These are phyloP conservation scores for Purpureocillium takamizusanense DNA, from an alignment of 2,329 filamentous ascomycete genomes.

Conservation along the genomic window DNA sequence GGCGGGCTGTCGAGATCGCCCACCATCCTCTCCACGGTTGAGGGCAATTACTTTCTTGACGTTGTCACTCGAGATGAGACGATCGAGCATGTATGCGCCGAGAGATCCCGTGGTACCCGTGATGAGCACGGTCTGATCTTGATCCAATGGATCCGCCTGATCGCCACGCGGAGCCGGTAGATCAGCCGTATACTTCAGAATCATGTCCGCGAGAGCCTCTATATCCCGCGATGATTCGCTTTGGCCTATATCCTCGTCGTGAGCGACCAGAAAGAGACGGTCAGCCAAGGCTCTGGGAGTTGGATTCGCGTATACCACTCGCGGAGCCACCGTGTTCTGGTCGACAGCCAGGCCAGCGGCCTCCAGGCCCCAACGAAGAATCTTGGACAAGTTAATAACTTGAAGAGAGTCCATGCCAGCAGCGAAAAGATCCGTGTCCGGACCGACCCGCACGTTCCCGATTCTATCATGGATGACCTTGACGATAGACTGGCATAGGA, in stretches of 20 bases:
- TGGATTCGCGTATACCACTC: slow-evolving; percentile 19
- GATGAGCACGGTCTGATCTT: slow-evolving; percentile 56
- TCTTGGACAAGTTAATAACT: slow-evolving; percentile 16
- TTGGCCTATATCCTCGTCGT: slow-evolving; percentile 1
- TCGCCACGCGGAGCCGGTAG: slow-evolving; percentile 10
- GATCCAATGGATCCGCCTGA: slow-evolving; percentile 14
- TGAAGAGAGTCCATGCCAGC: slow-evolving; percentile 30
- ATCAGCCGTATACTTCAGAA: slow-evolving; percentile 19
- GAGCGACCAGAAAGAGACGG: slow-evolving; percentile 2
- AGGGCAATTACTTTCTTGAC: slow-evolving; percentile 16
- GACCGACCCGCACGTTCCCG: slow-evolving; percentile 9
- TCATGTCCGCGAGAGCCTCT: slow-evolving; percentile 7
- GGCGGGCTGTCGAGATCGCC: slow-evolving; percentile 25
- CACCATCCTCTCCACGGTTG: slow-evolving; percentile 24
- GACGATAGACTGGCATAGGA: slow-evolving; percentile 14
- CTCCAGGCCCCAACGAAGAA: slow-evolving; percentile 11
- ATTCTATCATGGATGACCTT: slow-evolving; percentile 7
- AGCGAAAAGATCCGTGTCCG: slow-evolving; percentile 25
- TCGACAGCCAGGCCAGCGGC: slow-evolving; percentile 8
- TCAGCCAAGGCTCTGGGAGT: slow-evolving; percentile 16
- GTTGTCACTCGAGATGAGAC: slow-evolving; percentile 15
- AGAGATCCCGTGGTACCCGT: slow-evolving; percentile 87
- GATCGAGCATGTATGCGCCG: slow-evolving; percentile 59
- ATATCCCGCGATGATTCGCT: background rate
- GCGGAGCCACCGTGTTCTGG: slow-evolving; percentile 10